Evolutionary conservation across 768 basidiomycete genomes (phyloP), one percentile per base, ranked within the genome.

Genomic region (Harrya chromipes): DNA sequence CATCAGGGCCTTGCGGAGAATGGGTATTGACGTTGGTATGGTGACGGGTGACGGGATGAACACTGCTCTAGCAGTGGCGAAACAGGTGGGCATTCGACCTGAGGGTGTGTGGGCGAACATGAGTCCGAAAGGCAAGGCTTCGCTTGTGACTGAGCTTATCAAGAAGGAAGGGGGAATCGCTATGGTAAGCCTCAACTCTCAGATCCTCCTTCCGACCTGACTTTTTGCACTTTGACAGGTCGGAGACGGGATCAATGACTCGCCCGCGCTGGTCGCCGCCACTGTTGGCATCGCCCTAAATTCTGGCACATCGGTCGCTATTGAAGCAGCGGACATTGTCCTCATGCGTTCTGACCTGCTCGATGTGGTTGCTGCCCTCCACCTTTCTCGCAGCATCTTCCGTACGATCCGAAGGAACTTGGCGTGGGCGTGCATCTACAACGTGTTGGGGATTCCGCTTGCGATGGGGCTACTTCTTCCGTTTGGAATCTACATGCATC

Each of bases 171-270:
- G 78, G 10, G 88, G 86, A 24, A 86, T 97, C 29, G 94, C 93
- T 3, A 97, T 97, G 95, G 94, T 91, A 61, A 50, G 79, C 71
- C 24, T 37, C 26, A 4, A 19, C 42, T 46, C 50, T 40, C 35
- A 29, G 14, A 26, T 27, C n/a, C 1, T 39, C 4, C 11, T 17
- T 39, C 8, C 44, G 38, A 14, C 6, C 37, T 43, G 13, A 46
- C 11, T 14, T 39, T 9, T 36, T 19, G 17, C 8, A 4, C 42
- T 23, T 2, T 24, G 3, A 46, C 54, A 94, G 93, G 93, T 99
- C 35, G 97, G 97, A 20, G 97, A 99, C 68, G 97, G 97, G 29
- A 97, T 98, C 73, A 98, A 99, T 67, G 97, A 99, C 66, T 97
- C 95, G 3, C 95, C 94, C 2, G 97, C 95, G 12, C 84, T 99